phyloP scores from a whole-genome alignment of 2,329 filamentous ascomycete genomes.

The Xylariomycetidae sp. region DNA sequence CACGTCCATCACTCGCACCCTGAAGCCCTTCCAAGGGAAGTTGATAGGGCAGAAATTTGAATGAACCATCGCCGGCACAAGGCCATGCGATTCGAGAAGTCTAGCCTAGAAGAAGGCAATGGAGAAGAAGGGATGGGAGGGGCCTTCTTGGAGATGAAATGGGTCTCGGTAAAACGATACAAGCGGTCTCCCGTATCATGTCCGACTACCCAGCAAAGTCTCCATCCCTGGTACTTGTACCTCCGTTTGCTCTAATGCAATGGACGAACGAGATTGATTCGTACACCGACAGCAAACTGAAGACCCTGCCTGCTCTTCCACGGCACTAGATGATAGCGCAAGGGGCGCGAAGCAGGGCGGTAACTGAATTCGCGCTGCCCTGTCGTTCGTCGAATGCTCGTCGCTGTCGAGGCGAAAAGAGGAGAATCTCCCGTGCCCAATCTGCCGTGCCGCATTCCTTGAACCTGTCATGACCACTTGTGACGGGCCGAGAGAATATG shows the following conservation, averaged over 20 bases:
- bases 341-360: too few species aligned
- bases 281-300: constrained; percentile 83
- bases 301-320: constrained; percentile 87
- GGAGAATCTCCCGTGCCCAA: too few species aligned
- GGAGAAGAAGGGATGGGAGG: constrained; percentile 79
- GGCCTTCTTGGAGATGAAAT: constrained; percentile 95
- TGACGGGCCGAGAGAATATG: too few species aligned
- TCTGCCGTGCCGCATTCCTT: too few species aligned
- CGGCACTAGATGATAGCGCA: too few species aligned
- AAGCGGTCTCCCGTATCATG: constrained; percentile 97
- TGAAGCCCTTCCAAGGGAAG: constrained; percentile 87
- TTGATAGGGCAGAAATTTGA: constrained; percentile 24
- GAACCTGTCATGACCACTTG: too few species aligned
- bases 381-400: too few species aligned
- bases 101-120: constrained; percentile 92
- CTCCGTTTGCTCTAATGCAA: constrained; percentile 91
- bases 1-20: constrained; percentile 67
- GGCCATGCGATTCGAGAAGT: constrained; percentile 56
- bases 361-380: too few species aligned
- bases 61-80: constrained; percentile 34
- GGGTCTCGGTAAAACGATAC: constrained; percentile 98
- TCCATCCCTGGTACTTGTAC: constrained; percentile 83
- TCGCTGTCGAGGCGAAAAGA: too few species aligned
- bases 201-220: constrained; percentile 84
- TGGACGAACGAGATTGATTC: constrained; percentile 80